These are phyloP conservation scores for Albugo candida DNA, from an alignment of 352 stramenopile genomes.

Conservation along the genomic window DNA sequence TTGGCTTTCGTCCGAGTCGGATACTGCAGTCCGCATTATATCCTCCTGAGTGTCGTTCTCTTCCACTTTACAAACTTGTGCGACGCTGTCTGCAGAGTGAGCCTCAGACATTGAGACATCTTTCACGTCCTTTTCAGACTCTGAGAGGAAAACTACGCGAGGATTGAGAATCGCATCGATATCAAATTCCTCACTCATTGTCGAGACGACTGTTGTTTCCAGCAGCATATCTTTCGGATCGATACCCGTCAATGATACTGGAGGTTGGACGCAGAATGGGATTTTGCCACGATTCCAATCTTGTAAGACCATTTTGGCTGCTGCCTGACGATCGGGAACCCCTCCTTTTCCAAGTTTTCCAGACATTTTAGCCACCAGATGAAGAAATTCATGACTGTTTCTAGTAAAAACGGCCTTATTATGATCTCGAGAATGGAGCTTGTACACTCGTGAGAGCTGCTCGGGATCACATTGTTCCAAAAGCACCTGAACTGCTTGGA, in stretches of 20 bases:
- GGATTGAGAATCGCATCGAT: slow-evolving; percentile 50
- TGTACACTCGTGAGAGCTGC: slow-evolving; percentile 91
- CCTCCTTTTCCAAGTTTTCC: slow-evolving; percentile 91
- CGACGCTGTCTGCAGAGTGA: slow-evolving; percentile 5
- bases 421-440: slow-evolving; percentile 32
- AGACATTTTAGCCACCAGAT: slow-evolving; percentile 79
- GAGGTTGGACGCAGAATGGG: slow-evolving; percentile 73
- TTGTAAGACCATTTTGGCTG: slow-evolving; percentile 79
- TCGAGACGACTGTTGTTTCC: slow-evolving; percentile 37
- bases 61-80: too few species aligned
- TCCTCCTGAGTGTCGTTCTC: too few species aligned
- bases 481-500: slow-evolving; percentile 86
- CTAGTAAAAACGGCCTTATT: slow-evolving; percentile 34
- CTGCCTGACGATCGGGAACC: slow-evolving; percentile 85
- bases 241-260: slow-evolving; percentile 4
- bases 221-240: slow-evolving; percentile 40
- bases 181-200: slow-evolving; percentile 45
- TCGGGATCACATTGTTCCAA: slow-evolving; percentile 79
- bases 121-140: slow-evolving; percentile 4
- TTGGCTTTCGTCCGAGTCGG: background rate
- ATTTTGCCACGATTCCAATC: slow-evolving; percentile 87
- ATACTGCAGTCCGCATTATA: too few species aligned
- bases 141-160: slow-evolving; percentile 37
- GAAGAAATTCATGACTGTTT: slow-evolving; percentile 86
- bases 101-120: background rate